Evolutionary conservation across 345 rosid species (phyloP).

Genomic region (Carallia pectinifolia): DNA sequence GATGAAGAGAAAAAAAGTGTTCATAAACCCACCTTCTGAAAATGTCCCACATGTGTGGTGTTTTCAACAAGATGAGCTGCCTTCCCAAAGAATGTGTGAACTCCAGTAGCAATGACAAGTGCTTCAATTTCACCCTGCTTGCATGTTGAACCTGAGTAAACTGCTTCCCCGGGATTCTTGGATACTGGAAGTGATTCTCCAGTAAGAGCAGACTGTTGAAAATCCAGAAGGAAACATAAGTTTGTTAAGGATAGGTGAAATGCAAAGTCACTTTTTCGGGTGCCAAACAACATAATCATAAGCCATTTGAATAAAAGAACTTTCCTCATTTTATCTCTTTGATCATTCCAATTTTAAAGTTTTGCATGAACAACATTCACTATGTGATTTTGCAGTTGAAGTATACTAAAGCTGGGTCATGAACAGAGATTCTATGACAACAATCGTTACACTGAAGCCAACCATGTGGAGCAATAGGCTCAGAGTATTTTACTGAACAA

Average conservation of each 20-base stretch:
- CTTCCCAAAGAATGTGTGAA: slow-evolving; percentile 40
- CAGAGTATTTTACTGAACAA: background rate
- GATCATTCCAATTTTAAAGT: no score
- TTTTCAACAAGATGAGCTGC: slow-evolving; percentile 47
- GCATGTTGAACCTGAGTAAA: slow-evolving; percentile 43
- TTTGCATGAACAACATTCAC: no score
- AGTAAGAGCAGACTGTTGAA: slow-evolving; percentile 45
- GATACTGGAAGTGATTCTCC: slow-evolving; percentile 54
- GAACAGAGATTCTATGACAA: background rate
- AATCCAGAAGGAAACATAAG: background rate
- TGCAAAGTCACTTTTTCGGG: no score
- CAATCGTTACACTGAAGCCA: background rate
- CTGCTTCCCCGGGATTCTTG: slow-evolving; percentile 35
- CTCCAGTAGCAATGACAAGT: slow-evolving; percentile 40
- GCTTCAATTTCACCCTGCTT: slow-evolving; percentile 47
- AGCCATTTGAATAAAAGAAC: no score
- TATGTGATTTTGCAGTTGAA: no score
- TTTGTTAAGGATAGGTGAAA: background rate
- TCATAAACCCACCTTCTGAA: slow-evolving; percentile 24
- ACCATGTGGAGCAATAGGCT: background rate
- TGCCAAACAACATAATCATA: no score
- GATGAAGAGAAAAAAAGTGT: background rate
- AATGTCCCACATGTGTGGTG: slow-evolving; percentile 37
- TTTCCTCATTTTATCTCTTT: no score
- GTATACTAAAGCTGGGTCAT: background rate